These are phyloP conservation scores for Leptoxyphium fumago DNA, from an alignment of 2,329 filamentous ascomycete genomes.

Conservation along the genomic window DNA sequence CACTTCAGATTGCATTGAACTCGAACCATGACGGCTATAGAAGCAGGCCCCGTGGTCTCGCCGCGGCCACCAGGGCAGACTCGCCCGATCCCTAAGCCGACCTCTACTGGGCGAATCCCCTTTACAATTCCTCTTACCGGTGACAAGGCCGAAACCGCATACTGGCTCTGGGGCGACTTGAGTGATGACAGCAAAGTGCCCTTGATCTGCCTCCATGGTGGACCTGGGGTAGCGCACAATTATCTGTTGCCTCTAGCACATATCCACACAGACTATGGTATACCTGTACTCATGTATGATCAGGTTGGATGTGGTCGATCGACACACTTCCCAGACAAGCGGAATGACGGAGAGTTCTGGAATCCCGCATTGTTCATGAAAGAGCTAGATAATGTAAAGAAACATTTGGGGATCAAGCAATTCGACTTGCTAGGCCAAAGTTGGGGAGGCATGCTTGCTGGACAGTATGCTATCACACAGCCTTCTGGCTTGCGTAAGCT, in stretches of 20 bases:
- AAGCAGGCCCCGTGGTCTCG: background rate
- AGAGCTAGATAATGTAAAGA: slow-evolving; percentile 36
- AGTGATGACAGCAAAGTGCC: slow-evolving; percentile 11
- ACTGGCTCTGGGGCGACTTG: slow-evolving; percentile 25
- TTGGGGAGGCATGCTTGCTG: slow-evolving; percentile 40
- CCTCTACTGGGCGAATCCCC: slow-evolving; percentile 13
- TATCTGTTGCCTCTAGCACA: slow-evolving; percentile 26
- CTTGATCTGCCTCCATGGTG: slow-evolving; percentile 30
- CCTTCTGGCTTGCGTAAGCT: slow-evolving; percentile 25
- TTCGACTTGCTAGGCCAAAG: slow-evolving; percentile 36
- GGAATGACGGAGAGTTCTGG: slow-evolving; percentile 34
- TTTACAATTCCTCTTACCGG: slow-evolving; percentile 21
- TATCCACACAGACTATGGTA: slow-evolving; percentile 17
- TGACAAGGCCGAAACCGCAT: slow-evolving; percentile 26
- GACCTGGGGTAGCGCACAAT: slow-evolving; percentile 29
- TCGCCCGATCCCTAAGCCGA: slow-evolving; percentile 12
- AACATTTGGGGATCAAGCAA: slow-evolving; percentile 24
- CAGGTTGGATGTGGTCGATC: slow-evolving; percentile 37
- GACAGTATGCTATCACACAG: slow-evolving; percentile 26
- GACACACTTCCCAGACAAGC: slow-evolving; percentile 33
- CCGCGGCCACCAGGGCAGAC: slow-evolving; percentile 10
- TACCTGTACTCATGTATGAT: slow-evolving; percentile 39
- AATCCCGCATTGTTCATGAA: slow-evolving; percentile 31
- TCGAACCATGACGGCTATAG: background rate
- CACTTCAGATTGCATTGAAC: no score